A percentile compares a stretch with the other conserved stretches of the same genome.
These are phyloP conservation scores for Sclerotinia subarctica DNA, from an alignment of 2,329 filamentous ascomycete genomes.

Conservation along the genomic window DNA sequence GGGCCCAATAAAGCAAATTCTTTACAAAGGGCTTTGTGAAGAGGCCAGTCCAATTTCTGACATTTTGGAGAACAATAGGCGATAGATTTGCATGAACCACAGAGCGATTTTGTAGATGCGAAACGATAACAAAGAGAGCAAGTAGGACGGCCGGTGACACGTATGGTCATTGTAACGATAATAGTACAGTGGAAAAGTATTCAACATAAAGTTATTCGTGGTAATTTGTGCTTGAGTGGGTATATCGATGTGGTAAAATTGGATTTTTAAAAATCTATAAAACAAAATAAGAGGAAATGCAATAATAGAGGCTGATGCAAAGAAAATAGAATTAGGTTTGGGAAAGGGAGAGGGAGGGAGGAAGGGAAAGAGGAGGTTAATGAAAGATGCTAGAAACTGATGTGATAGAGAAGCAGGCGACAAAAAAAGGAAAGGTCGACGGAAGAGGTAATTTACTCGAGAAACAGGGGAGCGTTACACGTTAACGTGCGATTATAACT, in stretches of 20 bases:
- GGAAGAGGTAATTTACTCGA: background rate
- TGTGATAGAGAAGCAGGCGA: background rate
- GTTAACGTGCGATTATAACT: background rate
- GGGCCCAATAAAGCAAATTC: background rate
- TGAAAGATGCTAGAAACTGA: background rate
- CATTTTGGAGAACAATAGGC: background rate
- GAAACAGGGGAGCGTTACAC: background rate
- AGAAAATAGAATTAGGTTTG: background rate
- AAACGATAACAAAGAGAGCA: background rate
- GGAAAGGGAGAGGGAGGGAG: background rate
- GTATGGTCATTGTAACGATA: background rate
- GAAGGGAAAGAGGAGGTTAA: background rate
- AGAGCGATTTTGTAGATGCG: background rate
- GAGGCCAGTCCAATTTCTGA: background rate
- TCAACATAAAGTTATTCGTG: background rate
- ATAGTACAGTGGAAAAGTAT: no score
- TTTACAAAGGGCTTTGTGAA: background rate
- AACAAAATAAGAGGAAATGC: no score
- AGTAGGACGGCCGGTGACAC: fast-evolving
- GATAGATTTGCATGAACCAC: background rate
- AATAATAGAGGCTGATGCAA: no score
- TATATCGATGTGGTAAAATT: background rate
- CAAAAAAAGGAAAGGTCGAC: background rate
- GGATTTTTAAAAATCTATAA: background rate
- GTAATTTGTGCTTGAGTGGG: background rate